phyloP scores from a whole-genome alignment of 495 filamentous ascomycete species.

The Astrocystis sublimbata region DNA sequence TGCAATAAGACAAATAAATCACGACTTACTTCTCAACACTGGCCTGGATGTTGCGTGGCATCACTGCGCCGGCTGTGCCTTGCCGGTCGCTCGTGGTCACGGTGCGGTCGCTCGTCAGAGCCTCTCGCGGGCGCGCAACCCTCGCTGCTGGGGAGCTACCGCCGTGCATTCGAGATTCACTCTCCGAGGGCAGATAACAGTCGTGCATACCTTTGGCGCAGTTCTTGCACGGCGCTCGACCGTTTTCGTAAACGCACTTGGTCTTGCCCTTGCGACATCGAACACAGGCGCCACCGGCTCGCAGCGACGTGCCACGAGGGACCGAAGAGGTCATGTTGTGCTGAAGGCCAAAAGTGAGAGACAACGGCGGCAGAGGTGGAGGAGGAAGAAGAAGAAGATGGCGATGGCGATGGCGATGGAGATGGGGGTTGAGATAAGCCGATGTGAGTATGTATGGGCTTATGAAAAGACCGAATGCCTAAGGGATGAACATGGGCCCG shows the following conservation, averaged over 20 bases:
- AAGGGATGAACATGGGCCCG: conserved; percentile 32
- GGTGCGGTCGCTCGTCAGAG: conserved; percentile 46
- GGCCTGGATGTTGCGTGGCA: conserved; percentile 45
- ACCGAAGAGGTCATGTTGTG: no score
- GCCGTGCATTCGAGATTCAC: conserved; percentile 49
- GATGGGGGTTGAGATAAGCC: no score
- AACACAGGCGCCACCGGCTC: conserved; percentile 55
- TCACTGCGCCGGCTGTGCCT: conserved; percentile 37
- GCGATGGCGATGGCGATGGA: no score
- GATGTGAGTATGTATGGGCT: no score
- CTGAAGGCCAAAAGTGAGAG: no score
- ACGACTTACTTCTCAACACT: conserved; percentile 49
- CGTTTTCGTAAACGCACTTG: conserved; percentile 56
- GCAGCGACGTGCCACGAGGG: conserved; percentile 53
- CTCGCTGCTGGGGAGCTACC: conserved; percentile 42
- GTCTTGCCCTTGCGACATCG: conserved; percentile 58
- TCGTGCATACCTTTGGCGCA: conserved; percentile 58
- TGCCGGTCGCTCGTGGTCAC: conserved; percentile 48
- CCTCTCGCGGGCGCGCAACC: conserved; percentile 42
- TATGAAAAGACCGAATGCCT: conserved; percentile 2
- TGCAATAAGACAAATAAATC: conserved; percentile 11
- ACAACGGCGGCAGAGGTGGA: conserved; percentile 47
- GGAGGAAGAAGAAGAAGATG: no score
- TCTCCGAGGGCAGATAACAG: conserved; percentile 54
- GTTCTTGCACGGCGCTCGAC: conserved; percentile 53